Percentiles rank a stretch among this genome's conserved stretches.
These are phyloP conservation scores for Clonostachys rhizophaga DNA, from an alignment of 2,329 filamentous ascomycete species.

Conservation along the genomic window DNA sequence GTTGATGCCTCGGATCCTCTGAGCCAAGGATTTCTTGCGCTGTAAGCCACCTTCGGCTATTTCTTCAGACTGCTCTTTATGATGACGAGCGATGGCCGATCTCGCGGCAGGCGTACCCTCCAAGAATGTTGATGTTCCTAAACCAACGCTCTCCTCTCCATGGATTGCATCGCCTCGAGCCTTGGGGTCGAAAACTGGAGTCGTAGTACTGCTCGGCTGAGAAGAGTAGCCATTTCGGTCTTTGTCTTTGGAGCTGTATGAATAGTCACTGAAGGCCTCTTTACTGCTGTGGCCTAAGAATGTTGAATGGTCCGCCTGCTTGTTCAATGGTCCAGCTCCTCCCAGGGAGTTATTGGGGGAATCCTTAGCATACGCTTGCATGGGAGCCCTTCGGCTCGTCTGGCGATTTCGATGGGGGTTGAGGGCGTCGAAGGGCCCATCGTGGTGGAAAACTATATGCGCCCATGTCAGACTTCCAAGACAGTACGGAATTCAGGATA, in stretches of 20 bases:
- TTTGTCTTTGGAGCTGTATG: constrained; percentile 22
- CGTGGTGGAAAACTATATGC: constrained; percentile 88
- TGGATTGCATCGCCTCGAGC: constrained; percentile 69
- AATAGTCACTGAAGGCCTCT: constrained; percentile 85
- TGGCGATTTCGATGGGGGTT: constrained; percentile 91
- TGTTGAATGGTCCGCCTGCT: constrained; percentile 76
- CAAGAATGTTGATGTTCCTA: constrained; percentile 93
- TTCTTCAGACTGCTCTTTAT: constrained; percentile 63
- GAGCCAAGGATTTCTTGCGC: constrained; percentile 91
- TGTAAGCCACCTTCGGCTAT: constrained; percentile 59
- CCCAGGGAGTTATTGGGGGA: constrained; percentile 91
- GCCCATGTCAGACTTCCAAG: background rate
- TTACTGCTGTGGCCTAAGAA: constrained; percentile 76
- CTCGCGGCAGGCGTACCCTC: constrained; percentile 88
- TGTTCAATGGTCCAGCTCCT: constrained; percentile 79
- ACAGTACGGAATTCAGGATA: too few species aligned
- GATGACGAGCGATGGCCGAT: constrained; percentile 69
- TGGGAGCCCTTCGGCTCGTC: constrained; percentile 77
- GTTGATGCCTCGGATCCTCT: constrained; percentile 83
- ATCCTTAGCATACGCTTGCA: constrained; percentile 92
- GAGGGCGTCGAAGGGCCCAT: constrained; percentile 94
- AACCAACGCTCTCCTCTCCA: constrained; percentile 74
- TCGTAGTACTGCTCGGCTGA: background rate
- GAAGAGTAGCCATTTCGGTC: background rate
- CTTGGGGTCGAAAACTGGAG: constrained; percentile 62